Evolutionary conservation across 495 filamentous ascomycete genomes (phyloP).

Genomic region (Penicillium desertorum): DNA sequence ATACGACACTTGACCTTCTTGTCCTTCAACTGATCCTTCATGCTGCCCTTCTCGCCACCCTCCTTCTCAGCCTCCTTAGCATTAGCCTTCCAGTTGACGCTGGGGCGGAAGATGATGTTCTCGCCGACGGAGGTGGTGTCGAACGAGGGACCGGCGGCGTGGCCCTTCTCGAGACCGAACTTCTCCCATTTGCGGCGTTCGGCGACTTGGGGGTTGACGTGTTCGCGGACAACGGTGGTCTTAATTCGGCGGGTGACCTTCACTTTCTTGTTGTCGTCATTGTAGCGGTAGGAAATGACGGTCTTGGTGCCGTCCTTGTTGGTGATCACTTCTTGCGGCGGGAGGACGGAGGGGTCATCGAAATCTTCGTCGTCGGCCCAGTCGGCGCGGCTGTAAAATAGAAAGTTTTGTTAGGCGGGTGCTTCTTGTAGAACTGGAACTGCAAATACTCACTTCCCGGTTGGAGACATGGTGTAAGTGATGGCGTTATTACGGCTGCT

Average conservation of each 20-base stretch:
- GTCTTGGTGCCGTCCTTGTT: slow-evolving; percentile 99
- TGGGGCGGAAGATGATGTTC: slow-evolving; percentile 94
- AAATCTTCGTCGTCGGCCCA: slow-evolving; percentile 98
- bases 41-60: slow-evolving; percentile 63
- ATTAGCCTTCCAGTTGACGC: slow-evolving; percentile 85
- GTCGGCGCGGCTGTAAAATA: slow-evolving; percentile 61
- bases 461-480: slow-evolving; percentile 47
- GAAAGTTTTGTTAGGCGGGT: slow-evolving; percentile 24
- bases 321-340: slow-evolving; percentile 77
- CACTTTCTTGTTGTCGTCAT: slow-evolving; percentile 91
- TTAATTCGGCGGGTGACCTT: slow-evolving; percentile 94
- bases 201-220: slow-evolving; percentile 94
- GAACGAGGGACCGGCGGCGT: slow-evolving; percentile 62
- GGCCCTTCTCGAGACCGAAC: slow-evolving; percentile 83
- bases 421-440: neutral
- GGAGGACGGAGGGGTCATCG: slow-evolving; percentile 76
- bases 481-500: slow-evolving; percentile 32
- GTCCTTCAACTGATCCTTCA: slow-evolving; percentile 93
- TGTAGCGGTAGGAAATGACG: slow-evolving; percentile 82
- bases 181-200: slow-evolving; percentile 90
- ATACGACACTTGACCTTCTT: slow-evolving; percentile 99
- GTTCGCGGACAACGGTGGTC: slow-evolving; percentile 80
- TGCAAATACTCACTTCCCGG: slow-evolving; percentile 43
- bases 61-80: slow-evolving; percentile 80
- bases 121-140: slow-evolving; percentile 94